These are phyloP conservation scores for Dissophora globulifera DNA, from an alignment of 192 early-diverging fungal genomes.

Conservation along the genomic window DNA sequence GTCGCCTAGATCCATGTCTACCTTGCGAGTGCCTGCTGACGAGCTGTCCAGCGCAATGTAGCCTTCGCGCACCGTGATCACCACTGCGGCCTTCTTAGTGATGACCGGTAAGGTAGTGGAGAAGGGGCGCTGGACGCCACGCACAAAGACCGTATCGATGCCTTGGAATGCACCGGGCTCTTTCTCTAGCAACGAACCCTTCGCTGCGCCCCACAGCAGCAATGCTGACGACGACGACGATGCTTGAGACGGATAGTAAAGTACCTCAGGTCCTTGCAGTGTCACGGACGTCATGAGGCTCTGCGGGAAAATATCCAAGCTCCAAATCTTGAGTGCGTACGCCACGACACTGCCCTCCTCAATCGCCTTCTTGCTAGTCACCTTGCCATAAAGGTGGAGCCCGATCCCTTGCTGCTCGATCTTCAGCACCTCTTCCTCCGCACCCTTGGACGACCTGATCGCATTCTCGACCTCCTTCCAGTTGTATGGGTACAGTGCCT, in stretches of 20 bases:
- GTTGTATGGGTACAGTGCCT: constrained; percentile 61
- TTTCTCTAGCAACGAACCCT: constrained; percentile 18
- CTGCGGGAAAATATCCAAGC: constrained; percentile 51
- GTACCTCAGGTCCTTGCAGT: constrained; percentile 28
- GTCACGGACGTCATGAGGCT: constrained; percentile 12
- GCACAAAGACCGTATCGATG: constrained; percentile 59
- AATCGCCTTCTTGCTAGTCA: constrained; percentile 61
- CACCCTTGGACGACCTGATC: constrained; percentile 42
- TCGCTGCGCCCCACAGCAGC: constrained; percentile 2
- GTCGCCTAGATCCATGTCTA: constrained; percentile 40
- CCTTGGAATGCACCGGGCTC: constrained; percentile 60
- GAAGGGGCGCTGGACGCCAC: constrained; percentile 39
- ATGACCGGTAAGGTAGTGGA: neutral
- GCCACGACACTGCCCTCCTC: constrained; percentile 61
- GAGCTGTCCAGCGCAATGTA: constrained; percentile 20
- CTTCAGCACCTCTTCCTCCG: constrained; percentile 53
- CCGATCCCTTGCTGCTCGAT: constrained; percentile 56
- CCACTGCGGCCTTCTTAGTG: constrained; percentile 26
- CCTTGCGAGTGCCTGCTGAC: constrained; percentile 11
- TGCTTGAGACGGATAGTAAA: constrained; percentile 5
- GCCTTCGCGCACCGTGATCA: constrained; percentile 15
- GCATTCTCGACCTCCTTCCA: constrained; percentile 58
- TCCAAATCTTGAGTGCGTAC: constrained; percentile 58
- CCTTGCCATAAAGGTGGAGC: constrained; percentile 67
- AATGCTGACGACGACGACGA: neutral